Evolutionary conservation across 1,139 yeast genomes (phyloP), one percentile per base, ranked within the genome.

Genomic region (Suhomyces yuchorum): DNA sequence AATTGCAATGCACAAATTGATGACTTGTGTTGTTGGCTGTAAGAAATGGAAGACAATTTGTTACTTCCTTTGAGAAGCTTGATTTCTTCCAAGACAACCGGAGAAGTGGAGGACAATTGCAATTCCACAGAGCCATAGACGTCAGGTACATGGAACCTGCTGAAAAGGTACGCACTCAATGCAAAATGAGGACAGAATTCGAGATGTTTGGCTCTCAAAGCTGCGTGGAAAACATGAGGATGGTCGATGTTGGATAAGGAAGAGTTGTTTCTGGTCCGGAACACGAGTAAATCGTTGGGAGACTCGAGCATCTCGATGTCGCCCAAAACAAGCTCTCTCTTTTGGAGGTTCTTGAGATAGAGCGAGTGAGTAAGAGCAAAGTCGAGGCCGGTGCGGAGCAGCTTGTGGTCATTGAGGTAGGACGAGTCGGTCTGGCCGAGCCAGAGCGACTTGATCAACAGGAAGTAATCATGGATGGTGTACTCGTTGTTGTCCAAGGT

Each of bases 131-230:
- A 56, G 11, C 68, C 70, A 46, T 63, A 61, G 28, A 60, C 62
- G 50, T 67, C 70, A 2, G 67, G 63, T 9, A 68, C 55, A 46
- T 70, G 74, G 42, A 67, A 64, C 33, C 73, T 43, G 35, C 60
- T 53, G 42, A 69, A 70, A 22, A 70, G 56, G 46, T 69, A 70
- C 12, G 64, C 57, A 1, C 70, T 60, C 4, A 70, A 48, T 1
- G 70, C 63, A 11, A 66, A 55, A 45, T 64, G 70, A 9, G 70
- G 67, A 52, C 75, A 70, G 40, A 59, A 55, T 52, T 68, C 70
- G 24, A 68, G 58, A 47, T 58, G 54, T 45, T 54, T 59, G 43
- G 65, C 61, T 42, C 74, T 57, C 20, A 68, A 52, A 37, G 68
- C 62, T 1, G 66, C 70, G 43, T 56, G 57, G 46, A 49, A 64